Percentiles rank a stretch among this genome's conserved stretches.
phyloP scores from a whole-genome alignment of 176 grass and related monocot species.

The Stipa capillata region DNA sequence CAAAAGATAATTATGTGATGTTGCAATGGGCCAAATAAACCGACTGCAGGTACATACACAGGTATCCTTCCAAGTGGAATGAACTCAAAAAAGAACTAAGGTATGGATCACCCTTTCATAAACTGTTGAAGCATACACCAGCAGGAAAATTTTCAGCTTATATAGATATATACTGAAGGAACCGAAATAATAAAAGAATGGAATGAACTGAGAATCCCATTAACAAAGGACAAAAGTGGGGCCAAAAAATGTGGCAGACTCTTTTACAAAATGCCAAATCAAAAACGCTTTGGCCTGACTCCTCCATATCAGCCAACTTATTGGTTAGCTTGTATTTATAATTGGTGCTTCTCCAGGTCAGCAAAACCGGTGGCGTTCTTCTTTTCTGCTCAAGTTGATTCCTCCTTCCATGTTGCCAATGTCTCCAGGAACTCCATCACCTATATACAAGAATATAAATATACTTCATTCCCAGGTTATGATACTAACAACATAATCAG shows the following conservation, averaged over 20 bases:
- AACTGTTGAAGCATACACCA: not conserved
- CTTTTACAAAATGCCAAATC: conserved; percentile 39
- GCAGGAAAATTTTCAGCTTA: not conserved
- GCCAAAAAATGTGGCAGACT: conserved; percentile 4
- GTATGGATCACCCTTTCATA: not conserved
- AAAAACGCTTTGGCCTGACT: conserved; percentile 44
- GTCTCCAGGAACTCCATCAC: conserved; percentile 84
- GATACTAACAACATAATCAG: not conserved
- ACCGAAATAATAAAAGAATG: conserved; percentile 41
- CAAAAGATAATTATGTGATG: no score
- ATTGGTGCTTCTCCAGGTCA: conserved; percentile 16
- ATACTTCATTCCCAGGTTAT: not conserved
- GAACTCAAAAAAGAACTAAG: not conserved
- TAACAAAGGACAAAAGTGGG: not conserved
- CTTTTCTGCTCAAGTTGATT: conserved; percentile 5
- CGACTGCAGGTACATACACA: not conserved
- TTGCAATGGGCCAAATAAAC: not conserved
- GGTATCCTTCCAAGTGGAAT: not conserved
- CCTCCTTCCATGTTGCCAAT: conserved; percentile 75
- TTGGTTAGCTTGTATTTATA: conserved; percentile 60
- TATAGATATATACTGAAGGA: conserved; percentile 24
- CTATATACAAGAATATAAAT: conserved; percentile 33
- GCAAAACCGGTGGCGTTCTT: conserved; percentile 17
- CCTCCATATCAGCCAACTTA: conserved; percentile 37
- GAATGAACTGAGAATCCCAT: conserved; percentile 16